A percentile compares a stretch with the other conserved stretches of the same genome.
These are phyloP conservation scores for Diaporthe sp. DNA, from an alignment of 2,329 filamentous ascomycete genomes.

Conservation along the genomic window DNA sequence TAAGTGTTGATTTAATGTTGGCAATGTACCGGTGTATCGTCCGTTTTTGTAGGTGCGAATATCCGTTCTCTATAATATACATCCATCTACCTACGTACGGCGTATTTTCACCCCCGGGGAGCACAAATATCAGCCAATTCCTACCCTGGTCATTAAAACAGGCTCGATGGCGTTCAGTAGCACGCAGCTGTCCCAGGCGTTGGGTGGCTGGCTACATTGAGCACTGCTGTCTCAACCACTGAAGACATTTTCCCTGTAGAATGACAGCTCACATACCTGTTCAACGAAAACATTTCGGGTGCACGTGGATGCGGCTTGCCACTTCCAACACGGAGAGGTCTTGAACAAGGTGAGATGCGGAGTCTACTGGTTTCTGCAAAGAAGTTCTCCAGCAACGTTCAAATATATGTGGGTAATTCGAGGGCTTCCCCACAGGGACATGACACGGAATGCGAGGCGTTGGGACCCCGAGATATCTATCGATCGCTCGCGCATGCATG, in stretches of 20 bases:
- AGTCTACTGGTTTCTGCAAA: not conserved
- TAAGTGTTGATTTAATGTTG: no score
- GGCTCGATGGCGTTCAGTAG: no score
- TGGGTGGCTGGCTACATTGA: no score
- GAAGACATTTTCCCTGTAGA: no score
- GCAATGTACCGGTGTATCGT: no score
- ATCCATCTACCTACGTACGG: no score
- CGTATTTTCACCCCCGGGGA: rapidly evolving
- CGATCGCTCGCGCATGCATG: not conserved
- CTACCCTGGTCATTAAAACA: no score
- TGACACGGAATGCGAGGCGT: not conserved
- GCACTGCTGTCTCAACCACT: no score
- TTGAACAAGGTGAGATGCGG: not conserved
- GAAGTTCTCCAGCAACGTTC: not conserved
- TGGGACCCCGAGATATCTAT: not conserved
- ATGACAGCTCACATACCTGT: not conserved
- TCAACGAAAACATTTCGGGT: not conserved
- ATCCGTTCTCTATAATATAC: no score
- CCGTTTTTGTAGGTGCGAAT: no score
- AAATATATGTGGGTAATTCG: not conserved
- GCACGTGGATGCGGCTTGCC: not conserved
- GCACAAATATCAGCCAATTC: no score
- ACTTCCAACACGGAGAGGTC: not conserved
- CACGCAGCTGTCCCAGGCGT: no score
- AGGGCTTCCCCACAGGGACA: not conserved